phyloP scores from a whole-genome alignment of 169 alveolate genomes.

The Plasmodium reichenowi region DNA sequence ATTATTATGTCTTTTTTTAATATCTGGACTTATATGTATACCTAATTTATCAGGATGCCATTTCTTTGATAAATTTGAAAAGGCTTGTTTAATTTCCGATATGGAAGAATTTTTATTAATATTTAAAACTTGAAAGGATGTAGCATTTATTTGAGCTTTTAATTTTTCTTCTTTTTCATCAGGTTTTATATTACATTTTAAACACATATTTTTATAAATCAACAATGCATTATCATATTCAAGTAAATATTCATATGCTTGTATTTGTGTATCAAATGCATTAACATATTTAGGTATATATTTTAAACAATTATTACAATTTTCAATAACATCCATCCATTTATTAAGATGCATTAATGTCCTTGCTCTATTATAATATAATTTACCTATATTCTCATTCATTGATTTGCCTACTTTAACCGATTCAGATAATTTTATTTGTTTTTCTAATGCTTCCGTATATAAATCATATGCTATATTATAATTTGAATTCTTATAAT shows the following conservation, averaged over 20 bases:
- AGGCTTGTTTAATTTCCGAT: conserved; percentile 83
- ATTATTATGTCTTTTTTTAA: conserved; percentile 80
- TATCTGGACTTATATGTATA: conserved; percentile 73
- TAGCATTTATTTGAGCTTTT: conserved; percentile 81
- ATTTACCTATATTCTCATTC: conserved; percentile 83
- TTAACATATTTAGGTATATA: conserved; percentile 83
- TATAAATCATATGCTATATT: conserved; percentile 79
- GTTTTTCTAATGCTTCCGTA: conserved; percentile 82
- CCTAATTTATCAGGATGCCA: conserved; percentile 88
- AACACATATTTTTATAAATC: conserved; percentile 77
- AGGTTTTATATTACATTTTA: conserved; percentile 81
- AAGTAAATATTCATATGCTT: conserved; percentile 82
- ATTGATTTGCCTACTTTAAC: conserved; percentile 52
- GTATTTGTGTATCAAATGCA: conserved; percentile 84
- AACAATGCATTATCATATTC: conserved; percentile 83
- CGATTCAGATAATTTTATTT: conserved; percentile 58
- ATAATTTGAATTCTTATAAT: conserved; percentile 77
- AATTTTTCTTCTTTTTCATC: conserved; percentile 79
- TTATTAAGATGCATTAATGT: conserved; percentile 83
- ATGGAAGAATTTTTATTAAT: conserved; percentile 76
- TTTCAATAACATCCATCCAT: conserved; percentile 84
- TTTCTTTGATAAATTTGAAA: conserved; percentile 80
- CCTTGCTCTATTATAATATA: conserved; percentile 85
- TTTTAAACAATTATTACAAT: conserved; percentile 82
- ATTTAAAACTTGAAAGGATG: conserved; percentile 82